A percentile compares a stretch with the other conserved stretches of the same genome.
Evolutionary conservation across 2,329 filamentous ascomycete species (phyloP).

Genomic region (Tolypocladium tropicale): DNA sequence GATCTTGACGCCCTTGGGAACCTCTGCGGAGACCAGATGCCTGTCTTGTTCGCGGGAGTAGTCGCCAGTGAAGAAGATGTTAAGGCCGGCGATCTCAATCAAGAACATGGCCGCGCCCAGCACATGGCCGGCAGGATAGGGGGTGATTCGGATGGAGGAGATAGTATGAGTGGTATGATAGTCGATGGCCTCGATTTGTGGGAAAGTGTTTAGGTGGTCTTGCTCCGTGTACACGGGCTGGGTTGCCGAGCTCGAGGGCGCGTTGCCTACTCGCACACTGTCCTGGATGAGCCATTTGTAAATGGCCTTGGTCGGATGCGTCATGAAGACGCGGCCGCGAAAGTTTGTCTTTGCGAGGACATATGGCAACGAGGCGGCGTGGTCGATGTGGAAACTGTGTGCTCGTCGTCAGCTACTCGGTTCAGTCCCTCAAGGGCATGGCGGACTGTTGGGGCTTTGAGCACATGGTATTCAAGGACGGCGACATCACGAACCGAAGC

Average conservation of each 20-base stretch:
- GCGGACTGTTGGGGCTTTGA: not conserved
- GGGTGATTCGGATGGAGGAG: constrained; percentile 91
- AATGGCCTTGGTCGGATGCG: constrained; percentile 96
- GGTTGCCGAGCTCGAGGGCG: constrained; percentile 50
- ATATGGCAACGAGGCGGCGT: constrained; percentile 96
- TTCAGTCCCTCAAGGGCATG: not conserved
- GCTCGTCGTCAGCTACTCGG: constrained; percentile 3
- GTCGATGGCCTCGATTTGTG: constrained; percentile 92
- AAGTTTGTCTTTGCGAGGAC: constrained; percentile 98
- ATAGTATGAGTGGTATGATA: constrained; percentile 98
- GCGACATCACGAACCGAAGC: constrained; percentile 5
- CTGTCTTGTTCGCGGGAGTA: constrained; percentile 94
- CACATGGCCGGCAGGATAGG: constrained; percentile 96
- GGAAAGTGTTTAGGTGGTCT: constrained; percentile 88
- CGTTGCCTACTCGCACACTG: constrained; percentile 79
- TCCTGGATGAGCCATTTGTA: constrained; percentile 99
- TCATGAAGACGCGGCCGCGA: constrained; percentile 95
- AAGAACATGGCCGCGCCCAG: constrained; percentile 97
- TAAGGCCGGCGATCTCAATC: constrained; percentile 91
- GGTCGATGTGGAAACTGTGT: constrained; percentile 88
- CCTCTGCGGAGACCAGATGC: constrained; percentile 87
- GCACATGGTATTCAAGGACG: not conserved
- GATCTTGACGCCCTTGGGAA: constrained; percentile 80
- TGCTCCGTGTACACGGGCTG: constrained; percentile 89
- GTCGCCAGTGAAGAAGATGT: constrained; percentile 95